Base-by-base conservation (phyloP, 2,329 filamentous ascomycete species). In the Chrysosporium queenslandicum region DNA sequence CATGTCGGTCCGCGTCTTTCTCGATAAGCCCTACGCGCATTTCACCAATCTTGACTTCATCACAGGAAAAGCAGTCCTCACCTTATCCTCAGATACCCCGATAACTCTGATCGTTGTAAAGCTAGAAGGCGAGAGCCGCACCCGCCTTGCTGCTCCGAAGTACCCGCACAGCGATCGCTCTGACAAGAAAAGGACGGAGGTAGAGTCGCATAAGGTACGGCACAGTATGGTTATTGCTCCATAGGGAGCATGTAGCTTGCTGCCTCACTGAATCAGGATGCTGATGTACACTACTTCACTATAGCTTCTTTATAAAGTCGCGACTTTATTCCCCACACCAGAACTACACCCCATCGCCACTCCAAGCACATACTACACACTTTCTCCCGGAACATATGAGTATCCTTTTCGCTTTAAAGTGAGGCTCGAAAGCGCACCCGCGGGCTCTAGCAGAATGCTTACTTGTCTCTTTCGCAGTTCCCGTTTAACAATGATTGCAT, bases 391-490 rank as follows among this genome's bases (percentile, higher is more conserved):
- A 6, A 66, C 64, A 49, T 73, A 75, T 58, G 68, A 73, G 56
- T 76, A 75, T 57, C 72, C 73, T 0, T 76, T 76, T 50, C 60
- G 64, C 29, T 75, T 76, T 65, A 75, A 75, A 66, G 72, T 75
- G 53, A 56, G 45, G 29, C 20, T 7, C 16, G 20, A 29, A 34
- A 8, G 20, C 20, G 11, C 20, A 7, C 27, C 29, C 32, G 59
- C 14, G 25, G 5, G 4, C 8, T 18, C 23, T 29, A 43, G 5
- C 18, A 18, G 46, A 25, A 14, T n/a, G 29, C 27, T 36, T 40
- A 46, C 29, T 58, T 43, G 55, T 46, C 12, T 8, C 16, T n/a
- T 29, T 23, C n/a, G 16, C 50, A 75, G 72, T 67, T 75, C 41
- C 73, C 72, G 0, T 74, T 75, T 62, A 75, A 76, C 56, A 75